Conservation (phyloP, 306 rosid genomes). For the Casuarina cunninghamiana region DNA sequence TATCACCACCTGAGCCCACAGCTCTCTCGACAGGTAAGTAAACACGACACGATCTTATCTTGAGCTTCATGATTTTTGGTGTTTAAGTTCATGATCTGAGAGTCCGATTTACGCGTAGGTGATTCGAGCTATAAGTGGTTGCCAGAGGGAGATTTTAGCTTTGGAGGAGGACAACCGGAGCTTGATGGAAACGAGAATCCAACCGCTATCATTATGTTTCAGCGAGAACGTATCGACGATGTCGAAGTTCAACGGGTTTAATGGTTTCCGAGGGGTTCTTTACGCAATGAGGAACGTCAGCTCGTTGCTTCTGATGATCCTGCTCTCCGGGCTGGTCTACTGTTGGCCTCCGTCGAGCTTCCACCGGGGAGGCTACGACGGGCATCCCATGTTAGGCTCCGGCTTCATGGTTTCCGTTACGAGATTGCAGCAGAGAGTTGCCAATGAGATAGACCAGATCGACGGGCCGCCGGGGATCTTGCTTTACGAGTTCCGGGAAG, state of each 20-base stretch:
- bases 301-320: conserved; percentile 65
- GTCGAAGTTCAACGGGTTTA: conserved; percentile 71
- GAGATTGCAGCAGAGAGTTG: conserved; percentile 59
- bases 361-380: conserved; percentile 36
- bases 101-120: conserved; percentile 31
- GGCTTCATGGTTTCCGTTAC: conserved; percentile 57
- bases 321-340: conserved; percentile 55
- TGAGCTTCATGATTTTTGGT: too few species aligned
- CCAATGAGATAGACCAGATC: conserved; percentile 52
- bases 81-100: background rate
- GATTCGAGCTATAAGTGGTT: conserved; percentile 52
- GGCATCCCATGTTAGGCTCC: conserved; percentile 46
- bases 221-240: conserved; percentile 39
- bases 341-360: conserved; percentile 68
- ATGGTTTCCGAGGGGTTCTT: conserved; percentile 80
- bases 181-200: conserved; percentile 66
- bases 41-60: background rate
- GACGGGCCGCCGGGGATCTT: conserved; percentile 64
- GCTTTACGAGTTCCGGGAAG: conserved; percentile 59
- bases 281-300: conserved; percentile 72
- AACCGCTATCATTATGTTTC: conserved; percentile 46
- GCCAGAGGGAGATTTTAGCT: conserved; percentile 65
- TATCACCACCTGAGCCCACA: conserved; percentile 53
- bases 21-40: conserved; percentile 57
- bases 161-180: conserved; percentile 75